Percentiles rank a stretch among this genome's conserved stretches.
Evolutionary conservation across 2,329 filamentous ascomycete genomes (phyloP).

Genomic region (Paraphaeosphaeria minitans): DNA sequence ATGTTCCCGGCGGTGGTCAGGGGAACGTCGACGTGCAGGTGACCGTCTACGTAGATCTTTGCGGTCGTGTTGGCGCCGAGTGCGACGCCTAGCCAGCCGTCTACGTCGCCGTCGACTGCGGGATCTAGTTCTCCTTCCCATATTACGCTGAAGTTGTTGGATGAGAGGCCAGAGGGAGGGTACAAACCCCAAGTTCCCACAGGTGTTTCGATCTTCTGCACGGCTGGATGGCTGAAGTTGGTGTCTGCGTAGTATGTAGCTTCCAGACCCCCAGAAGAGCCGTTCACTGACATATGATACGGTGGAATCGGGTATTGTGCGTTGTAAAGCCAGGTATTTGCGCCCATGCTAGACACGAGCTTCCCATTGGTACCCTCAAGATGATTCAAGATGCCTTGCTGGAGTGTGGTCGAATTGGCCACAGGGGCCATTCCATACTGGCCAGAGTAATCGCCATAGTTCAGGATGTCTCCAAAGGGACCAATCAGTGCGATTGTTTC

Average conservation of each 20-base stretch:
- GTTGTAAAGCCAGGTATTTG: constrained; percentile 54
- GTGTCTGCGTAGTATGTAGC: constrained; percentile 52
- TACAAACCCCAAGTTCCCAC: constrained; percentile 54
- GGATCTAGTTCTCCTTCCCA: constrained; percentile 51
- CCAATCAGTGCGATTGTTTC: constrained; percentile 50
- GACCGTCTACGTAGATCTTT: constrained; percentile 46
- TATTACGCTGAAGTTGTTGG: constrained; percentile 53
- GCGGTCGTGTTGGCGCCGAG: constrained; percentile 50
- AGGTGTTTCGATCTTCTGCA: constrained; percentile 43
- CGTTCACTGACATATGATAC: constrained; percentile 49
- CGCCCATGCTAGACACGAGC: constrained; percentile 51
- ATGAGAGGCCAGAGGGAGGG: constrained; percentile 49
- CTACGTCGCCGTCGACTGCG: constrained; percentile 46
- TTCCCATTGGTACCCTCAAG: constrained; percentile 30
- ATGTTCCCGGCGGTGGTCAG: constrained; percentile 39
- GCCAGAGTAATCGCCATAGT: constrained; percentile 54
- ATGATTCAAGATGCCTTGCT: constrained; percentile 46
- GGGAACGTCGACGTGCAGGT: constrained; percentile 36
- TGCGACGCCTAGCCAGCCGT: constrained; percentile 53
- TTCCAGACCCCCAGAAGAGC: constrained; percentile 45
- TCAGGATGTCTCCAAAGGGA: constrained; percentile 50
- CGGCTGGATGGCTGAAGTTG: constrained; percentile 43
- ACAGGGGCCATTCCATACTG: constrained; percentile 50
- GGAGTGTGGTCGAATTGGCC: constrained; percentile 47
- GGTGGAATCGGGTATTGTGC: constrained; percentile 51